Percentiles rank a stretch among this genome's conserved stretches.
Conservation (phyloP, 805 yeast species). For the Starmerella sirachaensis region DNA sequence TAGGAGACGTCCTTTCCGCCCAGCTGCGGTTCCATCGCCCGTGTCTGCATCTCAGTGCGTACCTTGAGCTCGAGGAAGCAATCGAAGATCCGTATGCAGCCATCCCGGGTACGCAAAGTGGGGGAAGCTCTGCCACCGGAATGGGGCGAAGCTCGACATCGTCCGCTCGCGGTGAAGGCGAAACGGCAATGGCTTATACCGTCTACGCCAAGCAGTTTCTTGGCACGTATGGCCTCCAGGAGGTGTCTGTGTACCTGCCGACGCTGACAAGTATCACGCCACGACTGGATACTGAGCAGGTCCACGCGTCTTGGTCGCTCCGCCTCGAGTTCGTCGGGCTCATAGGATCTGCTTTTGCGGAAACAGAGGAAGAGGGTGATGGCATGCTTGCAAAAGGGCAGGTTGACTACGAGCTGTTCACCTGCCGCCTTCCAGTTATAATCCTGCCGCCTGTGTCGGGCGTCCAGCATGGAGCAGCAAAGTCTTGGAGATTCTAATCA, state of each 20-base stretch:
- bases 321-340: constrained; percentile 19
- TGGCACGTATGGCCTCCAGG: constrained; percentile 15
- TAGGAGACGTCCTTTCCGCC: constrained; percentile 38
- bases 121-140: background rate
- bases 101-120: constrained; percentile 1
- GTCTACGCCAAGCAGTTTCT: constrained; percentile 18
- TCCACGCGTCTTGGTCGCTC: constrained; percentile 20
- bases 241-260: constrained; percentile 19
- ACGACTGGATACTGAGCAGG: constrained; percentile 17
- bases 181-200: constrained; percentile 11
- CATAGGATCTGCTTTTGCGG: constrained; percentile 16
- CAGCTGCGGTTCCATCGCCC: constrained; percentile 30
- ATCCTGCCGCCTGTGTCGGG: constrained; percentile 20
- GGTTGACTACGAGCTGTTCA: constrained; percentile 18
- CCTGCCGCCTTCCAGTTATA: constrained; percentile 20
- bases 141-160: background rate
- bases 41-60: constrained; percentile 33
- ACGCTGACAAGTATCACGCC: constrained; percentile 19
- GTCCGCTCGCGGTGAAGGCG: background rate
- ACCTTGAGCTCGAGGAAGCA: constrained; percentile 30
- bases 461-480: constrained; percentile 14
- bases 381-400: constrained; percentile 19
- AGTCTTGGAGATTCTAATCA: constrained; percentile 16
- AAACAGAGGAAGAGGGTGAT: constrained; percentile 10
- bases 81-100: constrained; percentile 25